Percentiles rank a stretch among this genome's conserved stretches.
Evolutionary conservation across 768 basidiomycete genomes (phyloP).

Genomic region (Boletales sp.): DNA sequence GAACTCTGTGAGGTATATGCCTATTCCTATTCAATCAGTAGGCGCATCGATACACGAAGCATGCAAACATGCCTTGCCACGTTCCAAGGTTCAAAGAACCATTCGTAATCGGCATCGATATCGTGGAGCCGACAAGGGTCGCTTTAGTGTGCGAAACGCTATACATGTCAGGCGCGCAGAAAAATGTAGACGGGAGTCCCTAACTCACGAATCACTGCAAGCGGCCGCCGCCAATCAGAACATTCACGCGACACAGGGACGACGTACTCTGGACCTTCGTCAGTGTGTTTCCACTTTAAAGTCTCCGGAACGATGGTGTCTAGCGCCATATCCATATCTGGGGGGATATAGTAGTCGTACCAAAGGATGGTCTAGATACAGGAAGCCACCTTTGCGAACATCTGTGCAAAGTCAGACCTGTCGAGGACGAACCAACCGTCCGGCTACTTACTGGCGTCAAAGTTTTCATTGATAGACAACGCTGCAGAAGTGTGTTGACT

Average conservation of each 20-base stretch:
- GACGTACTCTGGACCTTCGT: constrained; percentile 85
- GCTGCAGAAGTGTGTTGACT: constrained; percentile 78
- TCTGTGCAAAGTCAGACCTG: constrained; percentile 27
- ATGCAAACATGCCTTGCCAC: constrained; percentile 71
- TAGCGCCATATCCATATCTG: constrained; percentile 94
- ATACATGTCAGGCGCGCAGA: constrained; percentile 1
- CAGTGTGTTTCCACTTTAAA: constrained; percentile 79
- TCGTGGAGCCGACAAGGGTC: constrained; percentile 75
- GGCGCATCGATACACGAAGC: neutral
- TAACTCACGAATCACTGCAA: constrained; percentile 68
- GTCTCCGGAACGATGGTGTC: constrained; percentile 85
- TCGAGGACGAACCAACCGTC: neutral
- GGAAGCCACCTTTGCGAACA: constrained; percentile 40
- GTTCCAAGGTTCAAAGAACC: constrained; percentile 79
- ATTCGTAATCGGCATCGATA: constrained; percentile 81
- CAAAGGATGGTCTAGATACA: neutral
- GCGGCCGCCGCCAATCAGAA: neutral
- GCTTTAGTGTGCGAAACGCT: constrained; percentile 92
- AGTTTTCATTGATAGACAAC: constrained; percentile 87
- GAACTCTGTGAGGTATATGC: constrained; percentile 89
- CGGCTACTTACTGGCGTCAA: constrained; percentile 56
- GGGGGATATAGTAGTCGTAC: constrained; percentile 26
- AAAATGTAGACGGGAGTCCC: neutral
- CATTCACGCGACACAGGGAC: neutral
- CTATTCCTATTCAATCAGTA: constrained; percentile 28